These are phyloP conservation scores for Rutstroemia sp. DNA, from an alignment of 2,329 filamentous ascomycete species.

Conservation along the genomic window DNA sequence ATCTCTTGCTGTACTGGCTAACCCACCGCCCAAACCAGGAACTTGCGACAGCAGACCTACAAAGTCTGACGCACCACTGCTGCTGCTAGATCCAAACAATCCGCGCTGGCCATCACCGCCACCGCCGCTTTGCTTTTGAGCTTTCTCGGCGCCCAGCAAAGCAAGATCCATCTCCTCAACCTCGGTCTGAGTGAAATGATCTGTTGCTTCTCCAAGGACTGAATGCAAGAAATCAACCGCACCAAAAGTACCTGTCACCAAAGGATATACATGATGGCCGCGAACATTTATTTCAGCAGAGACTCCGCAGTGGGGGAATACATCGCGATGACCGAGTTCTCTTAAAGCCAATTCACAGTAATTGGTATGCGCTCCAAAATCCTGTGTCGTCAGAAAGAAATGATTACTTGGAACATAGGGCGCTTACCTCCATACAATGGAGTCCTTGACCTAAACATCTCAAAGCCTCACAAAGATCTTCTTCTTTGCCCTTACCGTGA, in stretches of 20 bases:
- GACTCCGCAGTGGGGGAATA: constrained; percentile 69
- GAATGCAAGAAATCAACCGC: constrained; percentile 81
- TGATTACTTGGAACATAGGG: not conserved
- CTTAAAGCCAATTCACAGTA: constrained; percentile 72
- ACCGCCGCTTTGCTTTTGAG: constrained; percentile 27
- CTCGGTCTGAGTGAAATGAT: constrained; percentile 80
- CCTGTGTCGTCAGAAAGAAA: constrained; percentile 29
- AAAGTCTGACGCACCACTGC: constrained; percentile 46
- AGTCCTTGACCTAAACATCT: constrained; percentile 52
- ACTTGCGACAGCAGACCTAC: constrained; percentile 69
- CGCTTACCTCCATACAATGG: constrained; percentile 40
- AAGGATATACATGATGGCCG: constrained; percentile 62
- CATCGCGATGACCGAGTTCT: constrained; percentile 59
- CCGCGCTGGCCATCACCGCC: constrained; percentile 31
- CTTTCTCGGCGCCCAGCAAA: constrained; percentile 58
- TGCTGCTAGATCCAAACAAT: constrained; percentile 27
- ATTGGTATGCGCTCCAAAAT: constrained; percentile 76
- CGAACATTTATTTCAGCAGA: constrained; percentile 57
- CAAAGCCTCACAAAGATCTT: constrained; percentile 73
- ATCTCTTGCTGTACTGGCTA: constrained; percentile 57
- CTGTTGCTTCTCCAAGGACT: constrained; percentile 63
- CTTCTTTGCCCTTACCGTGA: constrained; percentile 56
- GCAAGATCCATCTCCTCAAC: constrained; percentile 74
- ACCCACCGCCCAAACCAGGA: constrained; percentile 59
- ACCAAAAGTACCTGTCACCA: constrained; percentile 71